phyloP scores from a whole-genome alignment of 768 basidiomycete species.

The Termitomyces sp. region DNA sequence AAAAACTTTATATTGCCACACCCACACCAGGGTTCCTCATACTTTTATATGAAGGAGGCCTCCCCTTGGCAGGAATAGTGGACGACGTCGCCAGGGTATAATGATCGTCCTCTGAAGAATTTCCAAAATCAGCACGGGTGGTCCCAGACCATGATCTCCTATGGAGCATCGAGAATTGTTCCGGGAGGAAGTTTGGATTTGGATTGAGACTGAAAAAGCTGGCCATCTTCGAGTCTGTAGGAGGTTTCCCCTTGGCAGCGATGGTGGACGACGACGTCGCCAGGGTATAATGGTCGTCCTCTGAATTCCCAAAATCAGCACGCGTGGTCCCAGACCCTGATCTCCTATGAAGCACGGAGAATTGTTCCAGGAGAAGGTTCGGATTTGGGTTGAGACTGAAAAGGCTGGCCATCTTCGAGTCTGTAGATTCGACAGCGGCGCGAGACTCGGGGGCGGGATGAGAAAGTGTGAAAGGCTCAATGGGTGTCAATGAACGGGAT shows the following conservation, averaged over 20 bases:
- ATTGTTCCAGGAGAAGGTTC: background rate
- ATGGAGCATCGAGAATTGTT: background rate
- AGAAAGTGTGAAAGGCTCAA: slow-evolving; percentile 2
- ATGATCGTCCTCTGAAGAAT: background rate
- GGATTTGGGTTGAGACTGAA: background rate
- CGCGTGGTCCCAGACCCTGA: background rate
- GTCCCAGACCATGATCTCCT: slow-evolving; percentile 2
- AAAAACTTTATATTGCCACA: background rate
- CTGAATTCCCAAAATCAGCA: background rate
- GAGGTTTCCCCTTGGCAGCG: background rate
- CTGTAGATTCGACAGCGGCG: background rate
- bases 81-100: background rate
- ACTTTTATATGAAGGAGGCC: background rate
- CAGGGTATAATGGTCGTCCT: background rate
- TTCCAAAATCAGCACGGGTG: background rate
- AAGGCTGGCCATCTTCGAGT: background rate
- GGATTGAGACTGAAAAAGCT: background rate
- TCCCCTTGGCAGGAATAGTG: background rate
- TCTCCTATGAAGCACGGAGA: background rate
- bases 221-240: background rate
- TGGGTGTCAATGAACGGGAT: background rate
- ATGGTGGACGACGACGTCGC: background rate
- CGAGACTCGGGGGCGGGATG: background rate
- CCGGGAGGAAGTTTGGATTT: background rate
- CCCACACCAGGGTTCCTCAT: background rate